Conservation (phyloP, 2,329 filamentous ascomycete genomes). For the Calonectria ilicicola region DNA sequence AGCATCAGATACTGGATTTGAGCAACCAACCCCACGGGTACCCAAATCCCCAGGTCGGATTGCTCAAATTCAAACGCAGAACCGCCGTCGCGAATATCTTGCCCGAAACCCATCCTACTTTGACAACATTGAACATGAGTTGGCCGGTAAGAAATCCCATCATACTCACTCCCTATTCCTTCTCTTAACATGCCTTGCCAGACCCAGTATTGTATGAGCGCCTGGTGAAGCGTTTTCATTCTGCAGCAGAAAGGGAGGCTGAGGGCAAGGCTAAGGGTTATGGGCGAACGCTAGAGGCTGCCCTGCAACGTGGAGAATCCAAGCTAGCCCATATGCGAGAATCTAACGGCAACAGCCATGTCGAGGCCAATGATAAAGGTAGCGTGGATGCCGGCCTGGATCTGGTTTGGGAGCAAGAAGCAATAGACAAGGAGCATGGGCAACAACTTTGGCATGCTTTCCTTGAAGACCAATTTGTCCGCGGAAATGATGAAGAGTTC, state of each 20-base stretch:
- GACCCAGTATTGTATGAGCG: conserved; percentile 87
- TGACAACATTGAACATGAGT: conserved; percentile 64
- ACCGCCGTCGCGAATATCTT: conserved; percentile 82
- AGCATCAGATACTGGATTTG: conserved; percentile 13
- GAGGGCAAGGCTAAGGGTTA: conserved; percentile 83
- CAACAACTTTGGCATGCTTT: conserved; percentile 76
- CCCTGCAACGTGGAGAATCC: conserved; percentile 80
- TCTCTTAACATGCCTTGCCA: conserved; percentile 36
- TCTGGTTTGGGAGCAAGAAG: conserved; percentile 47
- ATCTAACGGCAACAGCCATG: background rate
- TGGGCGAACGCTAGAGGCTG: conserved; percentile 81
- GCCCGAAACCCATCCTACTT: conserved; percentile 81
- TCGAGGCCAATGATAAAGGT: conserved; percentile 3
- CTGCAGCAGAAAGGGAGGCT: conserved; percentile 76
- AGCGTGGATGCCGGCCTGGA: conserved; percentile 49
- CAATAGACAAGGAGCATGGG: conserved; percentile 70
- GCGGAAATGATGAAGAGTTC: conserved; percentile 82
- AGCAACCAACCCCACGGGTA: conserved; percentile 58
- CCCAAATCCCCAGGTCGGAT: conserved; percentile 55
- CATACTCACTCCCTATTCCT: background rate
- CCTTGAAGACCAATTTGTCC: conserved; percentile 79
- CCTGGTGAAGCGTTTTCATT: conserved; percentile 82
- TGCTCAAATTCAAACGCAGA: conserved; percentile 72
- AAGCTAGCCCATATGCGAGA: conserved; percentile 70
- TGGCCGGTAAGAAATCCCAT: conserved; percentile 56